Conservation (phyloP, 495 filamentous ascomycete species). For the Hypoxylon crocopeplum region DNA sequence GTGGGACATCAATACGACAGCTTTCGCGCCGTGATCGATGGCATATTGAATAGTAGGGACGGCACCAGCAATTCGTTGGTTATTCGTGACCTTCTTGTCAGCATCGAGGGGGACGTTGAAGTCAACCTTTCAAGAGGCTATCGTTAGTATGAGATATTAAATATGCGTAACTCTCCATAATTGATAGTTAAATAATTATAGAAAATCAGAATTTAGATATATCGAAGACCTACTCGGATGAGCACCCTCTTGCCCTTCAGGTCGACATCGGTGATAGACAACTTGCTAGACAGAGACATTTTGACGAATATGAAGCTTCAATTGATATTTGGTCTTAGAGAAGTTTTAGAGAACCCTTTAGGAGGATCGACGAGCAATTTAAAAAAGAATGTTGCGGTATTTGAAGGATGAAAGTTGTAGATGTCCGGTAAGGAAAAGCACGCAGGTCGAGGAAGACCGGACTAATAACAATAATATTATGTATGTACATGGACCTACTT, state of each 20-base stretch:
- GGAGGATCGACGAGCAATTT: slow-evolving; percentile 1
- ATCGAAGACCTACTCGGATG: slow-evolving; percentile 76
- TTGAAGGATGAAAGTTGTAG: slow-evolving; percentile 16
- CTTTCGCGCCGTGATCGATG: slow-evolving; percentile 90
- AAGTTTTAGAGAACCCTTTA: neutral
- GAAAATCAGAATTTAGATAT: too few relatives aligned
- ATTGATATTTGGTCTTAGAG: slow-evolving; percentile 11
- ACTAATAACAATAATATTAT: slow-evolving; percentile 30
- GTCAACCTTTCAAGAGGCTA: slow-evolving; percentile 74
- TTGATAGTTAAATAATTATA: too few relatives aligned
- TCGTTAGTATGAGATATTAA: slow-evolving; percentile 1
- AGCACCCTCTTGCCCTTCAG: slow-evolving; percentile 97
- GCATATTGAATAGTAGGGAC: slow-evolving; percentile 98
- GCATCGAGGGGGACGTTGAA: slow-evolving; percentile 98
- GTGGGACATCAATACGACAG: slow-evolving; percentile 98
- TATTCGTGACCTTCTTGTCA: slow-evolving; percentile 93
- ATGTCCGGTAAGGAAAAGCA: slow-evolving; percentile 33
- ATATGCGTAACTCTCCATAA: too few relatives aligned
- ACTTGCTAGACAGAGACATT: slow-evolving; percentile 99
- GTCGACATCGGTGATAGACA: slow-evolving; percentile 93
- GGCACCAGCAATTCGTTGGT: slow-evolving; percentile 96
- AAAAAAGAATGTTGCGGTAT: slow-evolving; percentile 30
- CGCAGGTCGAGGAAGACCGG: slow-evolving; percentile 21
- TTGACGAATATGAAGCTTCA: slow-evolving; percentile 40
- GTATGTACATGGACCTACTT: neutral